phyloP scores from a whole-genome alignment of 1,139 yeast species.

The Meyerozyma sp. region DNA sequence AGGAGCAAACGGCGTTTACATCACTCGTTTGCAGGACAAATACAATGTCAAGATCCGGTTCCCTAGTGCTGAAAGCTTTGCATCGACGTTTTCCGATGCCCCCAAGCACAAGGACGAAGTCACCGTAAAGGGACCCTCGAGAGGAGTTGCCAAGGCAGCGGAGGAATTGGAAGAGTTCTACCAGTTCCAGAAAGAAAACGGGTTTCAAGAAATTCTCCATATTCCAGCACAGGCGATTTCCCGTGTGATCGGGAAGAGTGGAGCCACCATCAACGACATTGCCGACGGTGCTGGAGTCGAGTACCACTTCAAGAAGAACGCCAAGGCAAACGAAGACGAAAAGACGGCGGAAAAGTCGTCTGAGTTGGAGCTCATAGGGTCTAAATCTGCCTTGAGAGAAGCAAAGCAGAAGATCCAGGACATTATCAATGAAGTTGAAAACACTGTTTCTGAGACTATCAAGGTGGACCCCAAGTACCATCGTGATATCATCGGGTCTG shows the following conservation, averaged over 20 bases:
- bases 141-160: slow-evolving; percentile 79
- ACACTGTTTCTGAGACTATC: slow-evolving; percentile 55
- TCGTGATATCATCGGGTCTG: slow-evolving; percentile 74
- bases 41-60: slow-evolving; percentile 79
- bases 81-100: slow-evolving; percentile 25
- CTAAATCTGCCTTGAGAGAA: slow-evolving; percentile 71
- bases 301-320: slow-evolving; percentile 55
- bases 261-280: slow-evolving; percentile 79
- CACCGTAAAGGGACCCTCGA: slow-evolving; percentile 83
- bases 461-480: slow-evolving; percentile 77
- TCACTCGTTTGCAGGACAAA: slow-evolving; percentile 82
- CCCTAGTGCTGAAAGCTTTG: slow-evolving; percentile 42
- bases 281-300: slow-evolving; percentile 78
- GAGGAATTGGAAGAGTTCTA: slow-evolving; percentile 82
- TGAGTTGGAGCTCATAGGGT: slow-evolving; percentile 72
- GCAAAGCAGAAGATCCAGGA: slow-evolving; percentile 62
- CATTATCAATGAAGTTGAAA: slow-evolving; percentile 64
- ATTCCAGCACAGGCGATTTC: slow-evolving; percentile 75
- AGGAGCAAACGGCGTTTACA: slow-evolving; percentile 80
- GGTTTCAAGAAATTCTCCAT: slow-evolving; percentile 54
- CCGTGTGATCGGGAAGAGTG: slow-evolving; percentile 83
- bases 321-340: slow-evolving; percentile 29
- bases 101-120: slow-evolving; percentile 58
- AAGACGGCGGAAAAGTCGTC: slow-evolving; percentile 48
- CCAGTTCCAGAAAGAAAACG: slow-evolving; percentile 85